Evolutionary conservation across 2,329 filamentous ascomycete genomes (phyloP).

Genomic region (Fusarium buharicum): DNA sequence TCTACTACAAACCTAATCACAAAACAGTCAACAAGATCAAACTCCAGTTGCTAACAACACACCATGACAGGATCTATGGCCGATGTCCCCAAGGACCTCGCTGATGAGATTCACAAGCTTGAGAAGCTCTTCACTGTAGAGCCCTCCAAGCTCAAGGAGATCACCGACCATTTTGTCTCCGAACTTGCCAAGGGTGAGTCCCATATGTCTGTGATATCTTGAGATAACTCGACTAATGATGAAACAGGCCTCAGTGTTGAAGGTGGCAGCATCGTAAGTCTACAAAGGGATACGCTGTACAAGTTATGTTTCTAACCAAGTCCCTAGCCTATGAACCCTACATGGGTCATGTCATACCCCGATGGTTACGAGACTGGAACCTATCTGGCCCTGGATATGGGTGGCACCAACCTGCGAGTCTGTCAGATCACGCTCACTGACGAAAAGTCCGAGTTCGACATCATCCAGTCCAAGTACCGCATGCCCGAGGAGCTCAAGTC

Average conservation of each 20-base stretch:
- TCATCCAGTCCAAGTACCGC: constrained; percentile 94
- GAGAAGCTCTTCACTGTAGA: constrained; percentile 87
- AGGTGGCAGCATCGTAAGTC: constrained; percentile 89
- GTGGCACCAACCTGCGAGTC: constrained; percentile 93
- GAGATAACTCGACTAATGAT: constrained; percentile 21
- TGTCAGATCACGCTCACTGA: constrained; percentile 92
- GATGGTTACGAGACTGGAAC: constrained; percentile 88
- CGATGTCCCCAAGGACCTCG: constrained; percentile 87
- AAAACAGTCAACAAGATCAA: not conserved
- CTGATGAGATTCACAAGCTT: constrained; percentile 81
- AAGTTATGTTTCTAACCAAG: constrained; percentile 33
- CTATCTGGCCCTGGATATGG: constrained; percentile 92
- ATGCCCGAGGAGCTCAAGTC: constrained; percentile 95
- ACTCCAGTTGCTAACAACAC: constrained; percentile 24
- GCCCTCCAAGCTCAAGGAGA: constrained; percentile 82
- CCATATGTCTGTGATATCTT: not conserved
- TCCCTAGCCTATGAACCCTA: constrained; percentile 91
- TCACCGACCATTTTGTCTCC: constrained; percentile 87
- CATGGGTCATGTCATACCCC: constrained; percentile 93
- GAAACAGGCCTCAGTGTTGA: constrained; percentile 78
- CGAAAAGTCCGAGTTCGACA: constrained; percentile 89
- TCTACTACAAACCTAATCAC: not conserved
- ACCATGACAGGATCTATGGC: constrained; percentile 79
- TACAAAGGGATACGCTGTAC: not conserved
- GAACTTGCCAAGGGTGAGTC: constrained; percentile 83